Conservation (phyloP, 1,284 basidiomycete species). For the Melampsora americana region DNA sequence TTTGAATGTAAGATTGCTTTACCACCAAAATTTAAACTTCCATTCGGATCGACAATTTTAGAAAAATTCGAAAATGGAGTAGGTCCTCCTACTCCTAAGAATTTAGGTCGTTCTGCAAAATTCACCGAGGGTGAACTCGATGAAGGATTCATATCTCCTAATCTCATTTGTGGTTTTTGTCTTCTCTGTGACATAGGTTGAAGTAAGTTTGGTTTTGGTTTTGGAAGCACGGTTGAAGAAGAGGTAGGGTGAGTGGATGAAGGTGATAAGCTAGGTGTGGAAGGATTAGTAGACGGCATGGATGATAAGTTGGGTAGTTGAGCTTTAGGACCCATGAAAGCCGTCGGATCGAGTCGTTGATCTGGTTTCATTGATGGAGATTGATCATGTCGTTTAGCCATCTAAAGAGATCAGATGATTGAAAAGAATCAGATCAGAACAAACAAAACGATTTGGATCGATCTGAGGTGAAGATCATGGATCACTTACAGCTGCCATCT, state of each 20-base stretch:
- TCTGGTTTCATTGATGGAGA: constrained; percentile 16
- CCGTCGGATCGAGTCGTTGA: constrained; percentile 29
- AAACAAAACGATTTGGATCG: neutral
- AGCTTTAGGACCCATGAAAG: constrained; percentile 19
- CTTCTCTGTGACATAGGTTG: constrained; percentile 7
- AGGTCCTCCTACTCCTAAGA: constrained; percentile 19
- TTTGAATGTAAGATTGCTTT: constrained; percentile 88
- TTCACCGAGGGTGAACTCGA: neutral
- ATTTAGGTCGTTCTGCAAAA: constrained; percentile 19
- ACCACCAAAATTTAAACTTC: constrained; percentile 84
- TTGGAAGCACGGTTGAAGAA: neutral
- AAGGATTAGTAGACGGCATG: no score
- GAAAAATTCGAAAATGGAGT: constrained; percentile 35
- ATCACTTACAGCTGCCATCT: constrained; percentile 35
- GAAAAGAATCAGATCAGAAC: neutral
- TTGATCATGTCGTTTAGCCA: constrained; percentile 26
- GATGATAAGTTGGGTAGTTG: neutral
- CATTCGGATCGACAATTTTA: constrained; percentile 69
- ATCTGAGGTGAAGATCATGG: neutral
- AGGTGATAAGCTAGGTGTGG: neutral
- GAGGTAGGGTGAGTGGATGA: constrained; percentile 2
- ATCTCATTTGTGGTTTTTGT: constrained; percentile 22
- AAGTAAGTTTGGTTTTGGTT: neutral
- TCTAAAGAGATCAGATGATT: neutral
- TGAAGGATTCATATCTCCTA: constrained; percentile 12